Evolutionary conservation across 306 rosid genomes (phyloP).

Genomic region (Sindora glabra): DNA sequence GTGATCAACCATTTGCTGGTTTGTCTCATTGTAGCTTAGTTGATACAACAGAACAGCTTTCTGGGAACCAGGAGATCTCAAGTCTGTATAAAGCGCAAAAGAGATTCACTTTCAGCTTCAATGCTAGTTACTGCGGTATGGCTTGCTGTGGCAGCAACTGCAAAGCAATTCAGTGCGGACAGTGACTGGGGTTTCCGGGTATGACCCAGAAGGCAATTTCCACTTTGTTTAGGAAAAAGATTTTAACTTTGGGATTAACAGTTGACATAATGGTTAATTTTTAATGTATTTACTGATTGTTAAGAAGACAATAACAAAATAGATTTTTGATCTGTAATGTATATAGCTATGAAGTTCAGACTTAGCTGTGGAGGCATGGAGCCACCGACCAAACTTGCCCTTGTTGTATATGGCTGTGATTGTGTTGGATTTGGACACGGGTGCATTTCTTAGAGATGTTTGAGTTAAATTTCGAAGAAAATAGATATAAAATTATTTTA

Average conservation of each 20-base stretch:
- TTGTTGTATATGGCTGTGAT: conserved; percentile 28
- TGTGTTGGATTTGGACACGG: no score
- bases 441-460: no score
- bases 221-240: not conserved
- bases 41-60: conserved; percentile 23
- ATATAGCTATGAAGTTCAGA: not conserved
- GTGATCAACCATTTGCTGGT: conserved; percentile 23
- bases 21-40: conserved; percentile 37
- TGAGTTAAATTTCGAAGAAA: no score
- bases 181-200: not conserved
- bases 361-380: conserved; percentile 9
- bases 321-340: no score
- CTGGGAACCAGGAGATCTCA: conserved; percentile 42
- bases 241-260: not conserved
- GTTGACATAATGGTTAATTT: not conserved
- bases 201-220: not conserved
- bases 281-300: not conserved
- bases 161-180: no score
- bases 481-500: no score
- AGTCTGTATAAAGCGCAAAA: conserved; percentile 10
- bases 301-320: not conserved
- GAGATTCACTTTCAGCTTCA: conserved; percentile 17
- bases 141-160: no score
- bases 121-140: no score
- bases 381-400: conserved; percentile 37